Base-by-base conservation (phyloP, 2,329 filamentous ascomycete genomes). In the Lithohypha guttulata region DNA sequence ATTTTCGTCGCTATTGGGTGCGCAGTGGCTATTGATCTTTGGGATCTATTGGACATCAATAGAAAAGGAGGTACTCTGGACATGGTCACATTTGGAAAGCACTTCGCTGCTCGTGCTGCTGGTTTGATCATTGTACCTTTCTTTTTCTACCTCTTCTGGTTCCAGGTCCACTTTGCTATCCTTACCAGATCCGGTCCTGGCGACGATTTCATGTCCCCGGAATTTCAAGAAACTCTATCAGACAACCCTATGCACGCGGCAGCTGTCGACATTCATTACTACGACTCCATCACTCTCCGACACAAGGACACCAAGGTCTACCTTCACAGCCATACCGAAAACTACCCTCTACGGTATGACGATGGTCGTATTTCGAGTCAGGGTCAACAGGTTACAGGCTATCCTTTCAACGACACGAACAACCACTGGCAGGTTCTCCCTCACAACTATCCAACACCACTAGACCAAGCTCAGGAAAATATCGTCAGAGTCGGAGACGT, bases 91-190 rank as follows among this genome's bases (percentile, higher is more conserved):
- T 96, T 95, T 58, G 75, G 71, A 49, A 89, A 93, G 66, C 91
- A 98, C 64, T 93, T 98, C 58, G 74, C 68, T 26, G 91, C 91
- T 46, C 83, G 91, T 37, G 75, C 79, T n/a, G 68, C 93, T 48
- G 87, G 83, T 10, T 70, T 98, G 41, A 84, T 96, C 52, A 59
- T 94, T 50, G 75, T 96, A 51, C 91, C 91, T 10, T 95, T 98
- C 70, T 70, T 96, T 55, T 93, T 98, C 64, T 98, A 98, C 63
- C 75, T 98, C 32, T 96, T 98, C 72, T 98, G 91, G 91, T 98
- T 98, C 79, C 91, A 98, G 71, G 87, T 98, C 20, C 91, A 98
- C 66, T 98, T 98, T 61, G 73, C 84, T 30, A 84, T 98, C 53
- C 72, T 98, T 46, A 81, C 68, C 50, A 75, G 80, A 44, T 96